Base-by-base conservation (phyloP, 1,139 yeast species). In the Candida buenavistaensis region DNA sequence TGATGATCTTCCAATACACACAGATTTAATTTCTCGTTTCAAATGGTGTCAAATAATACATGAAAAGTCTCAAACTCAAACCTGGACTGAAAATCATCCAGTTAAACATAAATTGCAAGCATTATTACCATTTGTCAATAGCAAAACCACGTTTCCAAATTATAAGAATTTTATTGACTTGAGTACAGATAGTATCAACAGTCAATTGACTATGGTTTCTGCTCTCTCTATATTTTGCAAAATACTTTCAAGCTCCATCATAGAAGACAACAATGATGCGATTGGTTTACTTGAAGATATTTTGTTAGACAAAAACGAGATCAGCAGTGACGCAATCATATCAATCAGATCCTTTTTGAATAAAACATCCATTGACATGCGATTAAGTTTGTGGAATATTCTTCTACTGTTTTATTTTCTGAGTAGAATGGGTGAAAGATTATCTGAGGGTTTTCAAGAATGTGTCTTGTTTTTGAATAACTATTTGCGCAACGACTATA, bases 331-430 rank as follows among this genome's bases (percentile, higher is more conserved):
- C 6, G 65, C 68, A 0, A 49, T 65, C 8, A 19, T 35, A 2
- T 78, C 88, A 3, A 79, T 87, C 52, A 65, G 70, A 16, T 56
- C 62, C 12, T 88, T 88, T 48, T 64, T 92, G 14, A 62, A 64
- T 2, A 64, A 65, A 10, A 80, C 95, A 0, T 77, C 92, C 0
- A 65, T 83, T 14, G 82, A 80, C 24, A 72, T 89, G 57, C 78
- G 75, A 37, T 62, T 88, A 24, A 80, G 80, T 38, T 62, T 92
- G 3, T 90, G 97, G 97, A 76, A 78, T 30, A 69, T 86, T 15
- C 62, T 92, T 12, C 69, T 87, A 27, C 78, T 75, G 43, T 76
- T 76, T 37, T 88, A 86, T 48, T 59, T 67, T 6, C 64, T 60
- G 9, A 55, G 62, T 4, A 57, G 67, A 0, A 64, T 76, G 30